These are phyloP conservation scores for Trichothecium sympodiale DNA, from an alignment of 2,329 filamentous ascomycete genomes.

Conservation along the genomic window DNA sequence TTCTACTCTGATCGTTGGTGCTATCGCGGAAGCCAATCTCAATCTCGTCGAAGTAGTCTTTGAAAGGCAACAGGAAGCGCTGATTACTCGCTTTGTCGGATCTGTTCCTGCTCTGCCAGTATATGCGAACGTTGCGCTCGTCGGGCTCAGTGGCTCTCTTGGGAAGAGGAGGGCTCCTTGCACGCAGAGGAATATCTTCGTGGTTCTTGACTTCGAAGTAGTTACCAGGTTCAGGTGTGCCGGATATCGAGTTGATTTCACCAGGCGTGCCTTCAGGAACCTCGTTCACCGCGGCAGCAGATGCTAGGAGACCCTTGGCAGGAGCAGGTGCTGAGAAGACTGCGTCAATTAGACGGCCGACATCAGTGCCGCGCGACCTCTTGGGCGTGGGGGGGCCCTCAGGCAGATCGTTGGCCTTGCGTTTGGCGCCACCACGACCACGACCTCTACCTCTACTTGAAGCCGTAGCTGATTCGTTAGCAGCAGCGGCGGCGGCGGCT, in stretches of 20 bases:
- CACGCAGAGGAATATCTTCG: constrained; percentile 20
- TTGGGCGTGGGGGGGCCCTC: constrained; percentile 40
- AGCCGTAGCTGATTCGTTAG: constrained; percentile 14
- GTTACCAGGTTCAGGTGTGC: constrained; percentile 21
- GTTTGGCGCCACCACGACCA: constrained; percentile 29
- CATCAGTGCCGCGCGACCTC: constrained; percentile 24
- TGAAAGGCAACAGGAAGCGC: constrained; percentile 35
- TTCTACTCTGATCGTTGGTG: constrained; percentile 40
- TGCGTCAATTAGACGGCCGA: constrained; percentile 12
- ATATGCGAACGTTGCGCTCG: constrained; percentile 37
- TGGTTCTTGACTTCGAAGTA: constrained; percentile 14
- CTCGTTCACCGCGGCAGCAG: constrained; percentile 23
- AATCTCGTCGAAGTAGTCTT: constrained; percentile 36
- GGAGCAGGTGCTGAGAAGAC: constrained; percentile 20
- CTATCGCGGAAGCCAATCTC: constrained; percentile 52
- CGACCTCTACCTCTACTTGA: constrained; percentile 19
- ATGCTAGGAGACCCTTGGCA: constrained; percentile 27
- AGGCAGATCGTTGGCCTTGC: constrained; percentile 37
- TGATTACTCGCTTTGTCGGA: constrained; percentile 36
- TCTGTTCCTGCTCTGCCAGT: constrained; percentile 26
- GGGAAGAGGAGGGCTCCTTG: constrained; percentile 25
- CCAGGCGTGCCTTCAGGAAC: constrained; percentile 21
- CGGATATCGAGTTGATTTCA: constrained; percentile 23
- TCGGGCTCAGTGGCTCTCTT: constrained; percentile 35
- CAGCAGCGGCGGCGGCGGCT: constrained; percentile 12